Conservation (phyloP, 2,329 filamentous ascomycete species). For the Paraphaeosphaeria minitans region DNA sequence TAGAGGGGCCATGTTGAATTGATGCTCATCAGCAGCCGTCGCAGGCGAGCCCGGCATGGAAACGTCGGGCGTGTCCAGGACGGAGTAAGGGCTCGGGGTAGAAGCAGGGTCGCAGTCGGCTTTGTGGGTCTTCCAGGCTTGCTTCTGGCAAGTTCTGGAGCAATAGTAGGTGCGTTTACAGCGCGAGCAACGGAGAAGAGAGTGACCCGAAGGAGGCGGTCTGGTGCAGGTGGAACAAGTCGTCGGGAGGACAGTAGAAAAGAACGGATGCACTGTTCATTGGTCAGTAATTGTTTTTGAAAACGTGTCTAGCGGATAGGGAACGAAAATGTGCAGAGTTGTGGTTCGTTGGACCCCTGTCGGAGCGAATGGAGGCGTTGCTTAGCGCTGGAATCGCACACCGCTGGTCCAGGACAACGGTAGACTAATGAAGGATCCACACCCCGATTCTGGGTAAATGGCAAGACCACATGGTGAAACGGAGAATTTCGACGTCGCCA, state of each 20-base stretch:
- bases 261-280: constrained; percentile 8
- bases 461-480: not conserved
- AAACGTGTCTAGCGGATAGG: not conserved
- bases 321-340: constrained; percentile 5
- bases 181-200: constrained; percentile 50
- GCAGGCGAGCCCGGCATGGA: constrained; percentile 26
- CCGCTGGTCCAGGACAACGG: constrained; percentile 9
- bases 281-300: constrained; percentile 10
- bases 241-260: constrained; percentile 2
- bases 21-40: constrained; percentile 1
- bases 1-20: not conserved
- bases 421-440: constrained; percentile 5
- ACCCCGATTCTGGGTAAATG: not conserved
- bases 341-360: constrained; percentile 7
- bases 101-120: constrained; percentile 46
- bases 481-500: not conserved
- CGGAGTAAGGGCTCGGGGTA: constrained; percentile 31
- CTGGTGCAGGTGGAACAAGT: constrained; percentile 29
- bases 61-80: constrained; percentile 33
- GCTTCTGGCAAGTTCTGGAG: constrained; percentile 58
- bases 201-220: constrained; percentile 30
- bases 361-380: not conserved
- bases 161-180: constrained; percentile 58
- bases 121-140: constrained; percentile 59
- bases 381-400: constrained; percentile 9